Evolutionary conservation across 2,329 filamentous ascomycete species (phyloP).

Genomic region (Stenocarpella maydis): DNA sequence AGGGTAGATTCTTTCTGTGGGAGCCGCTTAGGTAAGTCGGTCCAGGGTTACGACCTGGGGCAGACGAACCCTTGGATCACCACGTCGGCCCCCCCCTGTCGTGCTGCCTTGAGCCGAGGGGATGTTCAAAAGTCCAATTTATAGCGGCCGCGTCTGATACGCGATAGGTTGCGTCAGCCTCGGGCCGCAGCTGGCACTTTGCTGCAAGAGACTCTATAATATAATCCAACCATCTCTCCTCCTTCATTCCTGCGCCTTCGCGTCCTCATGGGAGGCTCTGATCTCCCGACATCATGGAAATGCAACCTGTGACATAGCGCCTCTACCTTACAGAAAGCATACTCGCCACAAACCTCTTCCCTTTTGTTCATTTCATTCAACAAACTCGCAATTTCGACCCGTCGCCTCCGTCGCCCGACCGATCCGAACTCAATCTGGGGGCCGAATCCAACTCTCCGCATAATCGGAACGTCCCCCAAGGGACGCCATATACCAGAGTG

Average conservation of each 20-base stretch:
- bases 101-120: not conserved
- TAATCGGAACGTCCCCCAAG: not conserved
- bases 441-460: not conserved
- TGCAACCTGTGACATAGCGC: constrained; percentile 6
- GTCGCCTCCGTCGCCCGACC: constrained; percentile 15
- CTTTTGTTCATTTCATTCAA: constrained; percentile 23
- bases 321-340: constrained; percentile 5
- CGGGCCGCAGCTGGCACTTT: constrained; percentile 24
- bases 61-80: too few species aligned
- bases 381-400: constrained; percentile 5
- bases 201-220: constrained; percentile 17
- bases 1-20: constrained; percentile 34
- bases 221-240: not conserved
- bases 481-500: not conserved
- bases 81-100: too few species aligned
- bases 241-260: constrained; percentile 24
- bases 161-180: constrained; percentile 24
- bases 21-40: constrained; percentile 31
- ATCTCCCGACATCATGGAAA: constrained; percentile 28
- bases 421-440: constrained; percentile 17
- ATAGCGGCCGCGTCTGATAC: constrained; percentile 28
- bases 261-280: constrained; percentile 5
- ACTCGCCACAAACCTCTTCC: not conserved
- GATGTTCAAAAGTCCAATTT: constrained; percentile 14
- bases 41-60: not conserved